Conservation (phyloP, 768 basidiomycete species). For the Lentinula guzmanii region DNA sequence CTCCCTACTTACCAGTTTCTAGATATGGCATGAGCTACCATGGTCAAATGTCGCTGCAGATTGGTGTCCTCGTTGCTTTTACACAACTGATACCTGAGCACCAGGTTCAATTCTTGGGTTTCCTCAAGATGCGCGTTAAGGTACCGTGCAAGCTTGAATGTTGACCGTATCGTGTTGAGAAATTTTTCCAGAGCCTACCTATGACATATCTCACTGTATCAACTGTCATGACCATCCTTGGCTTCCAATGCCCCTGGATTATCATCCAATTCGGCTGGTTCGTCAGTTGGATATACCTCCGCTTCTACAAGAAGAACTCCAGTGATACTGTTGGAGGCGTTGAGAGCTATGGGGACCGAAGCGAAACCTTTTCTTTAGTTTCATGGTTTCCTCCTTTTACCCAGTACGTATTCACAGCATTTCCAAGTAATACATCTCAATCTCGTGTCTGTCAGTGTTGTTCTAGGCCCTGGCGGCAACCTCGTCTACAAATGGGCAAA, state of each 20-base stretch:
- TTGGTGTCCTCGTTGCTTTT: slow-evolving; percentile 88
- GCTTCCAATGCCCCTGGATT: slow-evolving; percentile 86
- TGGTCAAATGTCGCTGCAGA: slow-evolving; percentile 89
- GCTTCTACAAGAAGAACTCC: slow-evolving; percentile 91
- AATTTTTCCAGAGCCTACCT: slow-evolving; percentile 66
- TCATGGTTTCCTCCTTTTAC: slow-evolving; percentile 96
- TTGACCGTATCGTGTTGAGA: neutral
- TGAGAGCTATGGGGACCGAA: slow-evolving; percentile 84
- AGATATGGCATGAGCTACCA: slow-evolving; percentile 90
- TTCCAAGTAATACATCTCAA: neutral
- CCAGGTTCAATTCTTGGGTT: slow-evolving; percentile 88
- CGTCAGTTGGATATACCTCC: slow-evolving; percentile 89
- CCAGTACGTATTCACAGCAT: slow-evolving; percentile 58
- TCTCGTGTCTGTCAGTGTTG: slow-evolving; percentile 35
- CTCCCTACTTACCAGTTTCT: slow-evolving; percentile 6
- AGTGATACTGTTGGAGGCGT: slow-evolving; percentile 56
- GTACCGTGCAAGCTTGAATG: slow-evolving; percentile 29
- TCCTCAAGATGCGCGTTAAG: slow-evolving; percentile 86
- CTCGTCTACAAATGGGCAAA: slow-evolving; percentile 61
- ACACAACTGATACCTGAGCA: slow-evolving; percentile 98
- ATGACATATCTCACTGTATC: slow-evolving; percentile 92
- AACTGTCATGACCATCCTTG: slow-evolving; percentile 74
- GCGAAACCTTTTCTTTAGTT: slow-evolving; percentile 92
- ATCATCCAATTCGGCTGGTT: slow-evolving; percentile 99
- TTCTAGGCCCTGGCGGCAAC: slow-evolving; percentile 58